A percentile compares a stretch with the other conserved stretches of the same genome.
These are phyloP conservation scores for Rhodocollybia butyracea DNA, from an alignment of 768 basidiomycete species.

Conservation along the genomic window DNA sequence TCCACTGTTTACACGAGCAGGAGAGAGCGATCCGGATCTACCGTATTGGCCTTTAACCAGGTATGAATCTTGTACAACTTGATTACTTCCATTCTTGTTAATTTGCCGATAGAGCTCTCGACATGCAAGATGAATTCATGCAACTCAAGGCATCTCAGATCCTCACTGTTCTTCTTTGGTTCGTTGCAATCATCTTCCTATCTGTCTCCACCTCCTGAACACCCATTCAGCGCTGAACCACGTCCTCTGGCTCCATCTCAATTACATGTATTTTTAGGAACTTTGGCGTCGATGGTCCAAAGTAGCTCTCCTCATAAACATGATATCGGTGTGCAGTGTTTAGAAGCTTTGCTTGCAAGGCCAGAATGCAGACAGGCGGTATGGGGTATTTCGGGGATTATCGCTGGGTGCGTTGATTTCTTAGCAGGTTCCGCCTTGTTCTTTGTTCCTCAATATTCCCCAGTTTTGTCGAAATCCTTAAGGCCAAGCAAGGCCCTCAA, in stretches of 20 bases:
- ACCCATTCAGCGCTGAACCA: constrained; percentile 42
- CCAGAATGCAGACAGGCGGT: constrained; percentile 76
- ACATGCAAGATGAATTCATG: constrained; percentile 91
- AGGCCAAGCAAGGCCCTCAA: constrained; percentile 81
- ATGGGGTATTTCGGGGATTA: constrained; percentile 71
- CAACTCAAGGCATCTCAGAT: constrained; percentile 89
- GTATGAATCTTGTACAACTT: constrained; percentile 36
- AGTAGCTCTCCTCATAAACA: constrained; percentile 62
- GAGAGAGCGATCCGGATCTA: constrained; percentile 68
- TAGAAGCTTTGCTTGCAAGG: constrained; percentile 82
- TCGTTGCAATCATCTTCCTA: constrained; percentile 14
- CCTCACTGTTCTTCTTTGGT: constrained; percentile 83
- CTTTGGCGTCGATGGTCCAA: constrained; percentile 60
- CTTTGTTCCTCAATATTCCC: neutral
- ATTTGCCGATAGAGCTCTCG: constrained; percentile 56
- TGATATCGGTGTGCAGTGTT: constrained; percentile 89
- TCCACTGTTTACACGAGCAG: constrained; percentile 63
- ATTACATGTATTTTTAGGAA: constrained; percentile 56
- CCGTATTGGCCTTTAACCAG: constrained; percentile 79
- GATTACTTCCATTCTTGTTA: neutral
- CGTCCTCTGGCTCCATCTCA: constrained; percentile 47
- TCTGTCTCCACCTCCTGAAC: constrained; percentile 7
- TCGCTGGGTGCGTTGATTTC: constrained; percentile 51
- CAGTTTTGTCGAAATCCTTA: constrained; percentile 83
- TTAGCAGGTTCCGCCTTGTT: neutral